phyloP scores from a whole-genome alignment of 306 rosid species.

The Comarum palustre region DNA sequence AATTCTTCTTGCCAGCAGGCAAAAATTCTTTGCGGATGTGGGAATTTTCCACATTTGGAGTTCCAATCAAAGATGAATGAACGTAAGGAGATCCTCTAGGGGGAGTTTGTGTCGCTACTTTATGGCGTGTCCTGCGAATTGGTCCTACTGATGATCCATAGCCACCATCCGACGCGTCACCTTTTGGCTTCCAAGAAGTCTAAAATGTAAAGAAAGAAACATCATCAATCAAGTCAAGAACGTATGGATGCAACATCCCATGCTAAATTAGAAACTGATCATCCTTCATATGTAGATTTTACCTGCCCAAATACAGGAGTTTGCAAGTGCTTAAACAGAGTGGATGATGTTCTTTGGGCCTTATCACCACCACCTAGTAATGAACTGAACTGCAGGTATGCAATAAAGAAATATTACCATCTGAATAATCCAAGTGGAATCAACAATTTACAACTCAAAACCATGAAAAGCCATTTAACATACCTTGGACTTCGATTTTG shows the following conservation, averaged over 20 bases:
- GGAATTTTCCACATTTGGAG: constrained; percentile 35
- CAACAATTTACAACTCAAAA: constrained; percentile 21
- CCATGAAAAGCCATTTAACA: constrained; percentile 19
- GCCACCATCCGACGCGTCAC: constrained; percentile 43
- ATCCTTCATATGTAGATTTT: constrained; percentile 19
- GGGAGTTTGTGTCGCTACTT: constrained; percentile 42
- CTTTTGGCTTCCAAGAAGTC: constrained; percentile 45
- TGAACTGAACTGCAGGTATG: constrained; percentile 43
- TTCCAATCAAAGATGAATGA: constrained; percentile 34
- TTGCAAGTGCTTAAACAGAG: constrained; percentile 43
- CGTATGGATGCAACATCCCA: background rate
- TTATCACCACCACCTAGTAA: constrained; percentile 37
- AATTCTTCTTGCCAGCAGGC: constrained; percentile 35
- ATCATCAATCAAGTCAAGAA: constrained; percentile 12
- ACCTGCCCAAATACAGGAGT: constrained; percentile 56
- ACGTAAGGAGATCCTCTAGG: constrained; percentile 39
- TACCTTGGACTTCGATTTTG: constrained; percentile 75
- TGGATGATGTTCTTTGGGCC: constrained; percentile 31
- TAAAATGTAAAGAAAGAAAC: constrained; percentile 13
- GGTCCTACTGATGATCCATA: constrained; percentile 83
- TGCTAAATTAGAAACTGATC: background rate
- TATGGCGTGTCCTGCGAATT: constrained; percentile 51
- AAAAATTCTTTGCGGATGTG: constrained; percentile 36
- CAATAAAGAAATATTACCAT: constrained; percentile 8
- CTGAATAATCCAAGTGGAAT: background rate